Base-by-base conservation (phyloP, 352 stramenopile genomes). In the Pythium volutum region DNA sequence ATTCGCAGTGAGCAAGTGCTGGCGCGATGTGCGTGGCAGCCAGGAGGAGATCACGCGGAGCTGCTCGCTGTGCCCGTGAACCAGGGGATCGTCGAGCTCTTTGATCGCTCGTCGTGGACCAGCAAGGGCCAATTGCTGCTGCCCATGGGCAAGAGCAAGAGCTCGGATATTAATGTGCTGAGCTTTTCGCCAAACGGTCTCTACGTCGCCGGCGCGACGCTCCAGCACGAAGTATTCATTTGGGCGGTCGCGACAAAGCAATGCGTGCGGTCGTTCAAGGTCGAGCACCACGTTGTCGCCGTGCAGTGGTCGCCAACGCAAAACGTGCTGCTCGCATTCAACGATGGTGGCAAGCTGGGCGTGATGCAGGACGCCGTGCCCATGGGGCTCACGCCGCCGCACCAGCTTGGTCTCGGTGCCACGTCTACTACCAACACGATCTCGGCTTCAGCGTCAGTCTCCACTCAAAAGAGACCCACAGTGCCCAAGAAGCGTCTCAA, bases 161-260 rank as follows among this genome's bases (percentile, higher is more conserved):
- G 57, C 46, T 65, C 83, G 6, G 79, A 92, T 64, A 64, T 93
- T 29, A 87, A 91, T 49, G 73, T 89, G 29, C 22, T 93, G 22
- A 74, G 66, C 14, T 93, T 95, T 62, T 95, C 85, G 10, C 79
- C 83, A 0, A 93, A 95, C 59, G 85, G 85, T n/a, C 60, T 74
- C 36, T 91, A 93, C 52, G 62, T 95, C 20, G 79, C 78, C 1
- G 85, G 76, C 3, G 78, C 69, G 22, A 92, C 81, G 11, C 73
- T 84, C 49, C 75, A 79, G 12, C 88, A 90, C 46, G 76, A 95
- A 62, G 67, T 91, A 8, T 81, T 91, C 61, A 66, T 95, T 14
- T 95, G 83, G 83, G 64, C 73, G 3, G 47, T 91, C 12, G 63
- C 66, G 16, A 78, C 75, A 6, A 71, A 81, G 33, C 70, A 74